Percentiles rank a stretch among this genome's conserved stretches.
These are phyloP conservation scores for Heterobasidion parviporum DNA, from an alignment of 1,284 basidiomycete genomes.

Conservation along the genomic window DNA sequence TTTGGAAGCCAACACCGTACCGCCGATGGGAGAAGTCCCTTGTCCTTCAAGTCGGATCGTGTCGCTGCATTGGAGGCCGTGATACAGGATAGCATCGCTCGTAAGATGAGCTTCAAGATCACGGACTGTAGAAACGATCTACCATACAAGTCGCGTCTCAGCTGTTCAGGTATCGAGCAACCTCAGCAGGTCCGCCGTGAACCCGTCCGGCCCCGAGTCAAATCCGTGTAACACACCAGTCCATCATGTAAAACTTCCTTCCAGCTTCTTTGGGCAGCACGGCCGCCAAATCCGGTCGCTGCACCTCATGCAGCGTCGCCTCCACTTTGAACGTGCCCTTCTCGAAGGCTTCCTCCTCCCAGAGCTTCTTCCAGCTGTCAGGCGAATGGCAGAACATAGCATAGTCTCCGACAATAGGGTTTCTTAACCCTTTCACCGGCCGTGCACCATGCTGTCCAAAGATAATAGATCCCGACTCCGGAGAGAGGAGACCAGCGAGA, in stretches of 20 bases:
- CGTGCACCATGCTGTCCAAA: slow-evolving; percentile 18
- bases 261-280: neutral
- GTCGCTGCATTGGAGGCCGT: too few species aligned
- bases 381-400: slow-evolving; percentile 18
- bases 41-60: too few species aligned
- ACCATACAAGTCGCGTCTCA: neutral
- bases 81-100: too few species aligned
- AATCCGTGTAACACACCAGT: slow-evolving; percentile 2
- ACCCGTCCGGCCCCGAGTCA: neutral
- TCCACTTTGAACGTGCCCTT: slow-evolving; percentile 18
- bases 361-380: slow-evolving; percentile 22
- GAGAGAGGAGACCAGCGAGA: slow-evolving; percentile 26
- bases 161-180: neutral
- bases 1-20: too few species aligned
- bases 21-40: too few species aligned
- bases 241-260: neutral
- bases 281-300: neutral
- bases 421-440: neutral
- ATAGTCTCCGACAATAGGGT: neutral
- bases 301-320: neutral
- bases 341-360: slow-evolving; percentile 22
- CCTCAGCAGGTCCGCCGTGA: neutral
- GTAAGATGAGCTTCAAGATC: too few species aligned
- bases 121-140: too few species aligned
- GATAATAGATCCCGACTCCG: slow-evolving; percentile 20